These are phyloP conservation scores for Magnolia officinalis DNA, from an alignment of 164 flowering plant genomes.

Conservation along the genomic window DNA sequence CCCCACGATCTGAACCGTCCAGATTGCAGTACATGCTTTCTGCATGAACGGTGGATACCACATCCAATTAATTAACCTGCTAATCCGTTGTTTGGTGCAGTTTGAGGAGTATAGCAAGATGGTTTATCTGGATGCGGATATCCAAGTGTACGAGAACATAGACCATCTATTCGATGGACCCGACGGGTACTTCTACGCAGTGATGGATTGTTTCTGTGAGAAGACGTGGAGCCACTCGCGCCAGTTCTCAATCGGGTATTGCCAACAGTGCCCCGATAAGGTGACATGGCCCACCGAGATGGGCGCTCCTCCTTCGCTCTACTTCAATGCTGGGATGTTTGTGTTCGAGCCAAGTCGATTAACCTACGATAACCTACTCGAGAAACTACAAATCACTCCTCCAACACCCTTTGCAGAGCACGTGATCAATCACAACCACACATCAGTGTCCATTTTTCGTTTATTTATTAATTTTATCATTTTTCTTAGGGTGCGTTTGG, in stretches of 20 bases:
- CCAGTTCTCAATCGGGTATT: slow-evolving; percentile 21
- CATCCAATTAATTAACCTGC: too few species aligned
- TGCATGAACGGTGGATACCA: too few species aligned
- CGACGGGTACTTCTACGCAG: slow-evolving; percentile 22
- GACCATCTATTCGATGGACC: slow-evolving; percentile 21
- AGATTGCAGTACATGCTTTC: too few species aligned
- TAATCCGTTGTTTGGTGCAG: not conserved
- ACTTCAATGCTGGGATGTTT: slow-evolving; percentile 24
- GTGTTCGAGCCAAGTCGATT: slow-evolving; percentile 18
- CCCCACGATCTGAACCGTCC: too few species aligned
- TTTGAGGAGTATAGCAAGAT: slow-evolving; percentile 26
- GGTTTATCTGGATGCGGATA: slow-evolving; percentile 24
- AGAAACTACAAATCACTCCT: slow-evolving; percentile 9
- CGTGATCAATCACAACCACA: slow-evolving; percentile 7
- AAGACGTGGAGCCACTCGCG: slow-evolving; percentile 19
- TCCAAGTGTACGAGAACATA: slow-evolving; percentile 24
- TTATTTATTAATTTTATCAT: too few species aligned
- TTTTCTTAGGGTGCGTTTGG: too few species aligned
- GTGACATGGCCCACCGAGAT: slow-evolving; percentile 24
- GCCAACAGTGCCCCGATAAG: slow-evolving; percentile 27
- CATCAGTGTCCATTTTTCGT: not conserved
- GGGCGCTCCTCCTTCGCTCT: slow-evolving; percentile 15
- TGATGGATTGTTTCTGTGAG: slow-evolving; percentile 26
- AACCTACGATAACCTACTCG: slow-evolving; percentile 17
- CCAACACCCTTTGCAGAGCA: slow-evolving; percentile 26